Base-by-base conservation (phyloP, 768 basidiomycete species). In the Naganishia onofrii region DNA sequence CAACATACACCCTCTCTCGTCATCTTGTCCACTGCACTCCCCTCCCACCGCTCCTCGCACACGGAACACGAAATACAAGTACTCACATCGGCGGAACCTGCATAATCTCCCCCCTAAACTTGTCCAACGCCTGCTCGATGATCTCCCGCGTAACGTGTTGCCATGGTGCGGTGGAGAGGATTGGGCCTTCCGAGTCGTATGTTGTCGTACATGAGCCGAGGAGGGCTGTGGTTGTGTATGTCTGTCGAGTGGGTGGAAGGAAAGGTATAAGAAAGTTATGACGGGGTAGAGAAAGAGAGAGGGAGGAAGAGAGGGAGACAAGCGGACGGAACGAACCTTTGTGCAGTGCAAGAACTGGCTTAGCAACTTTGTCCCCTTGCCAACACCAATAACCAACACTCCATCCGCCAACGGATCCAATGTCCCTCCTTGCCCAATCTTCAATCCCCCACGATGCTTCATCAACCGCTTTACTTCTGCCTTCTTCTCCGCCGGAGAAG, bases 381-480 rank as follows among this genome's bases (percentile, higher is more conserved):
- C 90, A 44, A 96, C 84, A 44, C 93, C 96, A 58, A 99, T 84
- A 48, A 97, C 95, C 96, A 97, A 83, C 19, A 96, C 92, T 53
- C 95, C 95, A 80, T 96, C 92, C 6, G 96, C 96, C 42, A 98
- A 84, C 19, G 96, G 96, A 83, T 99, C 96, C 60, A 99, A 83
- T 3, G 96, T 99, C 4, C 96, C 85, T 36, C 80, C 85, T 78
- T 86, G 85, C 29, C 82, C 82, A 76, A 85, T 84, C 71, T 84
- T 85, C 19, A 86, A 76, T 69, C 87, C 87, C 36, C 85, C 76
- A 29, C 75, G 84, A 63, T 76, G 74, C 66, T 74, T 76, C 71
- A 69, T 78, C 74, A 72, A 76, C 46, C 71, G 57, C 34, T 70
- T 56, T n/a, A 42, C 57, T 34, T 66, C 53, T 3, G 71, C 68